A percentile compares a stretch with the other conserved stretches of the same genome.
Evolutionary conservation across 352 stramenopile genomes (phyloP).

Genomic region (Phytophthora foliorum): DNA sequence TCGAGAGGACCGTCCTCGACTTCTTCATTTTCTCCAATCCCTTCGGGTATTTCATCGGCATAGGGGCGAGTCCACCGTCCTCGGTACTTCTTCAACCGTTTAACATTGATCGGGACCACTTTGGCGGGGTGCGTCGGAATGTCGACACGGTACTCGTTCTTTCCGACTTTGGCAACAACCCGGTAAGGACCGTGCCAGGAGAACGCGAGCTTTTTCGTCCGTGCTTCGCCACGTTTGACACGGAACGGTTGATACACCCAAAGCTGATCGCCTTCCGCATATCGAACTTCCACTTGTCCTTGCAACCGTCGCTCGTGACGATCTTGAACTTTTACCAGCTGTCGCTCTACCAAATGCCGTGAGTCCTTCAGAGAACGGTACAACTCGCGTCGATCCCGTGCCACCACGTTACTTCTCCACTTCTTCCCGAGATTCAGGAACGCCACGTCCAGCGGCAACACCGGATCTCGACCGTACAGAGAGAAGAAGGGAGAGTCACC

Average conservation of each 20-base stretch:
- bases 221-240: background rate
- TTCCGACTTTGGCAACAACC: background rate
- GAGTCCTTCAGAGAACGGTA: conserved; percentile 1
- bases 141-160: background rate
- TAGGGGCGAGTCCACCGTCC: background rate
- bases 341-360: conserved; percentile 2
- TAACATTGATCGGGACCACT: conserved; percentile 7
- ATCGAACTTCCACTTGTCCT: background rate
- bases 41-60: background rate
- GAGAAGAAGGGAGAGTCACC: conserved; percentile 20
- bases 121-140: background rate
- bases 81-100: conserved; percentile 4
- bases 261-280: background rate
- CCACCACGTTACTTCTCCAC: conserved; percentile 18
- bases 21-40: background rate
- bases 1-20: background rate
- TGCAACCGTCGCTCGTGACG: background rate
- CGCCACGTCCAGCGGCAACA: conserved; percentile 4
- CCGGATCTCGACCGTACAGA: conserved; percentile 10
- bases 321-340: conserved; percentile 15
- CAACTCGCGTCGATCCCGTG: background rate
- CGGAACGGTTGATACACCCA: conserved; percentile 7
- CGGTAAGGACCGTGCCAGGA: conserved; percentile 6
- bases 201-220: conserved; percentile 5
- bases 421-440: conserved; percentile 15